Evolutionary conservation across 2,329 filamentous ascomycete species (phyloP).

Genomic region (Epichloe uncinata): DNA sequence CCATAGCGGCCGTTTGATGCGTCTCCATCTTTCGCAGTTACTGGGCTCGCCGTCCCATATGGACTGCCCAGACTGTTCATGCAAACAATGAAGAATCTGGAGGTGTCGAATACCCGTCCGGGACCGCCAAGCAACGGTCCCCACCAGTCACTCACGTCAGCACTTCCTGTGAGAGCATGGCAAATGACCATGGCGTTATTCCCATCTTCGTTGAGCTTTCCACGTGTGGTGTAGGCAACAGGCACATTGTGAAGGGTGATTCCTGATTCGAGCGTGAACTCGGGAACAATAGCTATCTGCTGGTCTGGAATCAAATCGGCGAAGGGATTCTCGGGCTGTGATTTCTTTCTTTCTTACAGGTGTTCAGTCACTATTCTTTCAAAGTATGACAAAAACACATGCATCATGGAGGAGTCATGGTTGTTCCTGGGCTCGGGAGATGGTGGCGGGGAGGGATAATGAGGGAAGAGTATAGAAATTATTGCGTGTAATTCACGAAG

Average conservation of each 20-base stretch:
- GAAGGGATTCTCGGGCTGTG: constrained; percentile 87
- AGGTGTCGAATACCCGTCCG: constrained; percentile 68
- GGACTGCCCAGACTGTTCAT: constrained; percentile 78
- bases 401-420: background rate
- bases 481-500: background rate
- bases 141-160: constrained; percentile 83
- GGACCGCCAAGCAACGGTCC: constrained; percentile 66
- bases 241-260: constrained; percentile 66
- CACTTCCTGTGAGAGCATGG: constrained; percentile 74
- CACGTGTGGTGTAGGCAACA: constrained; percentile 53
- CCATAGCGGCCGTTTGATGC: constrained; percentile 65
- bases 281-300: constrained; percentile 71
- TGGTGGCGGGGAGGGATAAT: background rate
- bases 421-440: background rate
- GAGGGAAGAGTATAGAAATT: background rate
- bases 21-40: constrained; percentile 78
- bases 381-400: background rate
- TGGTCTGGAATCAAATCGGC: constrained; percentile 77
- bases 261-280: constrained; percentile 87
- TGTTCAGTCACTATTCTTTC: constrained; percentile 45
- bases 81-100: constrained; percentile 73
- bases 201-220: constrained; percentile 41
- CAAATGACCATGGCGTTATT: constrained; percentile 67
- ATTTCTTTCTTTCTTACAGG: constrained; percentile 48
- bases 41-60: constrained; percentile 76